phyloP scores from a whole-genome alignment of 306 rosid genomes.

The Lablab purpureus region DNA sequence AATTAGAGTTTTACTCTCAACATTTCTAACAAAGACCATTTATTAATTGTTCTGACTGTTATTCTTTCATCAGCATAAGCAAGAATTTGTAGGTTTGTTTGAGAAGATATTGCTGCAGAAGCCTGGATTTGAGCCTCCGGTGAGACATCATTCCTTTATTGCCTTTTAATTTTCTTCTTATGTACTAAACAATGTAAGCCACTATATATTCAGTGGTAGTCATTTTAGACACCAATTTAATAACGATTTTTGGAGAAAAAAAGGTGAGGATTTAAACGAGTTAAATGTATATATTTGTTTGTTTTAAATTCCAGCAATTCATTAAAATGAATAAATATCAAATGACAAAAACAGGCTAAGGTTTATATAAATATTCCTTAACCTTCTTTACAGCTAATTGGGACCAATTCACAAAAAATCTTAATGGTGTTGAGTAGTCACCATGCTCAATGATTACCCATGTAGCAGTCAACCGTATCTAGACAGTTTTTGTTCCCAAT shows the following conservation, averaged over 20 bases:
- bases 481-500: constrained; percentile 3
- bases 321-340: background rate
- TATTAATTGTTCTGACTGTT: constrained; percentile 32
- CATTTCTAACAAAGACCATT: constrained; percentile 21
- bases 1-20: constrained; percentile 10
- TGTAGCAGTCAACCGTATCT: background rate
- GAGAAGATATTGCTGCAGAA: constrained; percentile 65
- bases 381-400: background rate
- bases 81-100: constrained; percentile 60
- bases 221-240: constrained; percentile 3
- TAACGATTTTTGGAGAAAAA: constrained; percentile 4
- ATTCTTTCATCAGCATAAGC: constrained; percentile 66
- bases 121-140: constrained; percentile 71
- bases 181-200: background rate
- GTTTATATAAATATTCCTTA: constrained; percentile 13
- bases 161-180: background rate
- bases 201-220: background rate
- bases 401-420: constrained; percentile 13
- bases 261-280: background rate
- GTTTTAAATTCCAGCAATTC: background rate
- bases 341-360: background rate
- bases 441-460: constrained; percentile 23
- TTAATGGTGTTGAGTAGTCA: constrained; percentile 10
- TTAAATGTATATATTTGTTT: constrained; percentile 7
- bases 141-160: constrained; percentile 54